Evolutionary conservation across 352 stramenopile species (phyloP).

Genomic region (Globisporangium polare): DNA sequence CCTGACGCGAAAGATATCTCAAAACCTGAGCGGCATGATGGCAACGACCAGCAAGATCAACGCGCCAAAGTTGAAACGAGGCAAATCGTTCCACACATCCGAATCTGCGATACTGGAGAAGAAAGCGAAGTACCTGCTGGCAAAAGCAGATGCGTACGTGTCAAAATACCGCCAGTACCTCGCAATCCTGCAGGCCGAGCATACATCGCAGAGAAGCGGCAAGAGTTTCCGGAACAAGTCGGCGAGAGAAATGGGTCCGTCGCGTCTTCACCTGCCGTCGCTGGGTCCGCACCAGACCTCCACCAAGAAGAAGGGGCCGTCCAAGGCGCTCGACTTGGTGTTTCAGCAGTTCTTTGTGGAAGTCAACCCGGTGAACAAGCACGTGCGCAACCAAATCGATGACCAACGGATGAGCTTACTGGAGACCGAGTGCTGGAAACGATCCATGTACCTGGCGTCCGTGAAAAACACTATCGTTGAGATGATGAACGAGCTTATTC

Average conservation of each 20-base stretch:
- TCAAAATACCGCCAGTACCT: conserved; percentile 25
- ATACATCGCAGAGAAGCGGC: background rate
- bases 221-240: conserved; percentile 4
- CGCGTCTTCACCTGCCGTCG: conserved; percentile 2
- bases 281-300: background rate
- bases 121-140: conserved; percentile 59
- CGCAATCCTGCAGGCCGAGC: background rate
- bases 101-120: conserved; percentile 48
- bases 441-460: conserved; percentile 33
- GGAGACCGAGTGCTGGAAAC: conserved; percentile 51
- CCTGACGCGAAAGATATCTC: conserved; percentile 24
- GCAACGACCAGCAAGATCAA: background rate
- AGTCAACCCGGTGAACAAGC: conserved; percentile 58
- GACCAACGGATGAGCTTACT: conserved; percentile 35
- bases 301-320: conserved; percentile 17
- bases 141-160: conserved; percentile 36
- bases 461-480: conserved; percentile 26
- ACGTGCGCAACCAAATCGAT: conserved; percentile 33
- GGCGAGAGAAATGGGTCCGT: background rate
- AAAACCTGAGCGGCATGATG: conserved; percentile 29
- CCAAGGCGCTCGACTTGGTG: conserved; percentile 25
- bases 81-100: conserved; percentile 24
- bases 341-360: conserved; percentile 45
- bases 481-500: conserved; percentile 33
- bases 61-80: background rate